These are phyloP conservation scores for Calonectria pseudoturangicola DNA, from an alignment of 2,329 filamentous ascomycete genomes.

Conservation along the genomic window DNA sequence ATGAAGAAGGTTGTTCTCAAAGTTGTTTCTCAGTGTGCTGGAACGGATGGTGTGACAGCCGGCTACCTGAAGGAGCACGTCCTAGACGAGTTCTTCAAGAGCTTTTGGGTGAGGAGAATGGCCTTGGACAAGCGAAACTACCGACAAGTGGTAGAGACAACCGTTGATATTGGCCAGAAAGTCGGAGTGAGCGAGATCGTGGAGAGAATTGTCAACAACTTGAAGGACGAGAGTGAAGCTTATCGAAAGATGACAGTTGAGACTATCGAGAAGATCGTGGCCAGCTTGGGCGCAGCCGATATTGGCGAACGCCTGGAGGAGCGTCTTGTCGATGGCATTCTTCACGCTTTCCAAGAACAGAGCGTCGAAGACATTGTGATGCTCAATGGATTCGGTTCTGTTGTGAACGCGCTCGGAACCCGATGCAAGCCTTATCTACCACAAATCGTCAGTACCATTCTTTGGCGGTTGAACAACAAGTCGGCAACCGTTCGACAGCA, in stretches of 20 bases:
- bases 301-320: conserved; percentile 95
- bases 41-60: conserved; percentile 95
- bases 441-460: conserved; percentile 96
- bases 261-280: conserved; percentile 97
- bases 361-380: conserved; percentile 97
- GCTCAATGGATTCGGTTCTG: conserved; percentile 97
- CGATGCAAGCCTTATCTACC: conserved; percentile 97
- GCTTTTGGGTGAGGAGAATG: conserved; percentile 98
- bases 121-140: conserved; percentile 98
- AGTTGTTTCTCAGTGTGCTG: conserved; percentile 95
- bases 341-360: conserved; percentile 98
- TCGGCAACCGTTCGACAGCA: conserved; percentile 97
- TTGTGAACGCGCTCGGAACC: conserved; percentile 94
- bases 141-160: conserved; percentile 97
- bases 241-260: conserved; percentile 99
- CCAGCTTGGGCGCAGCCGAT: conserved; percentile 93
- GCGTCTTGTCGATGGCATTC: conserved; percentile 93
- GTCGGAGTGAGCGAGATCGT: conserved; percentile 98
- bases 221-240: conserved; percentile 98
- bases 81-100: conserved; percentile 97
- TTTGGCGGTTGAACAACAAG: conserved; percentile 98
- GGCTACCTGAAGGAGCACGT: conserved; percentile 97
- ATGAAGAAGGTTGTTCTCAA: conserved; percentile 99
- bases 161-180: conserved; percentile 96
- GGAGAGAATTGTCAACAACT: conserved; percentile 92